phyloP scores from a whole-genome alignment of 1,284 basidiomycete genomes.

The Rhodotorula glutinis region DNA sequence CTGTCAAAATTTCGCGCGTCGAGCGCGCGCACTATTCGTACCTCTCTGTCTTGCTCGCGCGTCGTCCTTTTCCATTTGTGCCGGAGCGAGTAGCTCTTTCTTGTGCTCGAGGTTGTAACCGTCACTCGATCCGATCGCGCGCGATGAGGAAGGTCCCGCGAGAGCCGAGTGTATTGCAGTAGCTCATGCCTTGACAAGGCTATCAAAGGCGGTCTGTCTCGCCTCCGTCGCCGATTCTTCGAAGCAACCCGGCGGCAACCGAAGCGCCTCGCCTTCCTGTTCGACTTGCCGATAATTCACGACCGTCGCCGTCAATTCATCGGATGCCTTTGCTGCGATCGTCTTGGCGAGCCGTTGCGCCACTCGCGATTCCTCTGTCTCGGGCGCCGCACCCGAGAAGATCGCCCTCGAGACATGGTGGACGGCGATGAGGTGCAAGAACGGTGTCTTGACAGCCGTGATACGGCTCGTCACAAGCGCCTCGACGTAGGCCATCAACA shows the following conservation, averaged over 20 bases:
- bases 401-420: conserved; percentile 65
- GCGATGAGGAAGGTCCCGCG: no score
- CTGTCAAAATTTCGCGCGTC: no score
- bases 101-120: no score
- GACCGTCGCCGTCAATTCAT: conserved; percentile 3
- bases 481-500: conserved; percentile 29
- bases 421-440: conserved; percentile 67
- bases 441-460: conserved; percentile 41
- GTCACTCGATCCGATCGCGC: no score
- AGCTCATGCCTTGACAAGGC: no score
- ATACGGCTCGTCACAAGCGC: conserved; percentile 18
- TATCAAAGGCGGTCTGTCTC: no score
- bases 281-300: conserved; percentile 15
- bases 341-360: conserved; percentile 6
- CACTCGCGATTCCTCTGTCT: background rate
- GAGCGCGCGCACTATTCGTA: no score
- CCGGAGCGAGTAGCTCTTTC: no score
- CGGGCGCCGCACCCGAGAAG: background rate
- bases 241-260: conserved; percentile 12
- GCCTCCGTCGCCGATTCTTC: background rate
- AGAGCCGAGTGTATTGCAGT: no score
- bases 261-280: background rate
- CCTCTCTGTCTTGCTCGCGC: no score
- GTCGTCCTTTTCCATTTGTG: no score
- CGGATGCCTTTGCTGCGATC: conserved; percentile 1